Base-by-base conservation (phyloP, 805 yeast genomes). In the Yamadazyma laniorum region DNA sequence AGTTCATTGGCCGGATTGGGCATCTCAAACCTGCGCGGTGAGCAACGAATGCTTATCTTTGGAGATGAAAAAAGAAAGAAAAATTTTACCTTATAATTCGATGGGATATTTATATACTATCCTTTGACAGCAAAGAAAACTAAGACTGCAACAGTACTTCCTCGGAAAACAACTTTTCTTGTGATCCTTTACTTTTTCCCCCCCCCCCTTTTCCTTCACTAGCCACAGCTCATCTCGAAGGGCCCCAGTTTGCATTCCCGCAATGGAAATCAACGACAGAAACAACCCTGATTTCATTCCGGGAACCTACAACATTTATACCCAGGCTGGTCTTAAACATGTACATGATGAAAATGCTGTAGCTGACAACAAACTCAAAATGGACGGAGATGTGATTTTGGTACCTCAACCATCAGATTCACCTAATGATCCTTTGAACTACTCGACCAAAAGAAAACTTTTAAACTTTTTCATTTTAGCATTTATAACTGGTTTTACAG, bases 341-440 rank as follows among this genome's bases (percentile, higher is more conserved):
- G 42, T 35, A 29, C 16, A 27, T 25, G 33, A 25, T n/a, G 44
- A 40, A 6, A 15, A 25, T 2, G 23, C 23, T 21, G 25, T 28
- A 3, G 43, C 35, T 16, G 39, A 39, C 16, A 40, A 35, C 28
- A 32, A 21, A 9, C 22, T 47, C 11, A 55, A 53, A 41, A 60
- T 56, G 14, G 46, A 45, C 13, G 51, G 50, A 14, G 61, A 61
- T 17, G 57, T 72, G 21, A 66, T 72, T 13, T 53, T 72, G 21
- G 55, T 67, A 9, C 77, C 77, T 2, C 76, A 72, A 43, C 78
- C 77, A 1, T 58, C 73, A n/a, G 72, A 72, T 39, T 70, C 76
- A 4, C 57, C 62, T 19, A 73, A 73, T 43, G 78, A 73, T 49
- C 77, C 77, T 4, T 56, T 72, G 18, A 73, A 72, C 48, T 73